Percentiles rank a stretch among this genome's conserved stretches.
Evolutionary conservation across 768 basidiomycete species (phyloP).

Genomic region (Lactifluus pinguis): DNA sequence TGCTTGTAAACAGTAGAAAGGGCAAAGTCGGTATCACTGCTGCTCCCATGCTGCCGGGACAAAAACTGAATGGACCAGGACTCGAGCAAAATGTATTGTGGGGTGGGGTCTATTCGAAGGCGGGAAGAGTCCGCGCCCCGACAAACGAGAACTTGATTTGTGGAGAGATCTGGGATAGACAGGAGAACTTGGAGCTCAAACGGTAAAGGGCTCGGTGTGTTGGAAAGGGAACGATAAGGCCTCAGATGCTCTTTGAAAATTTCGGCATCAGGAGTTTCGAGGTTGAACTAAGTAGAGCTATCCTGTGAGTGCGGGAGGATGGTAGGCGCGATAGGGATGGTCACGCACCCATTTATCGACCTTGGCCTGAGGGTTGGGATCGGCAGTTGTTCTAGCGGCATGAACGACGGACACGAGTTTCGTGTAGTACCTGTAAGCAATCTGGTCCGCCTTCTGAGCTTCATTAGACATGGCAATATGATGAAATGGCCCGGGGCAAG

Average conservation of each 20-base stretch:
- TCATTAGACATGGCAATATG: conserved; percentile 42
- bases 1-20: conserved; percentile 80
- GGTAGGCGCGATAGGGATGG: not conserved
- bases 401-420: conserved; percentile 73
- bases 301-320: not conserved
- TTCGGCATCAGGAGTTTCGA: conserved; percentile 69
- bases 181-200: conserved; percentile 66
- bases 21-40: conserved; percentile 39
- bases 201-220: conserved; percentile 30
- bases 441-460: conserved; percentile 71
- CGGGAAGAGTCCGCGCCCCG: conserved; percentile 41
- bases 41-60: conserved; percentile 11
- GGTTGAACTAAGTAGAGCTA: conserved; percentile 51
- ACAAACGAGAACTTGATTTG: conserved; percentile 67
- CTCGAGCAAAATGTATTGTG: conserved; percentile 64
- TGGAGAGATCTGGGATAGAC: conserved; percentile 55
- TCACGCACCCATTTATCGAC: conserved; percentile 74
- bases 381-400: conserved; percentile 59
- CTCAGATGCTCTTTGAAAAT: conserved; percentile 54
- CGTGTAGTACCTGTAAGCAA: conserved; percentile 73
- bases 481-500: conserved; percentile 9
- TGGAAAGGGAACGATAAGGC: conserved; percentile 51
- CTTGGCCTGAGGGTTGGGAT: conserved; percentile 37
- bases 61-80: conserved; percentile 50
- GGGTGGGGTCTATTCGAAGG: conserved; percentile 58